phyloP scores from a whole-genome alignment of 2,329 filamentous ascomycete genomes.

The Coniella lustricola region DNA sequence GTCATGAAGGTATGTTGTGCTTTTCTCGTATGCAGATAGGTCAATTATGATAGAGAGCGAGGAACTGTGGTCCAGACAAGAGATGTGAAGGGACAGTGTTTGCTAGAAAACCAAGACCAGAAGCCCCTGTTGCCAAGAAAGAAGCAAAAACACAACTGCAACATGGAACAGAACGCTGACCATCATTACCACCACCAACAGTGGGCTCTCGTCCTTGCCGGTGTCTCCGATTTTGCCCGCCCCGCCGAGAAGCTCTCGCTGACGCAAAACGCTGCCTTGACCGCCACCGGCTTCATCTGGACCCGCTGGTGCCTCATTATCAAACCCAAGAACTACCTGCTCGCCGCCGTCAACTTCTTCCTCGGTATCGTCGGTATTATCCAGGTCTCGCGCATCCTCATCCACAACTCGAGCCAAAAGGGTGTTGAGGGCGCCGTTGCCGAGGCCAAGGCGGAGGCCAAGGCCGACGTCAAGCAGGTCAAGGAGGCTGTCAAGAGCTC shows the following conservation, averaged over 20 bases:
- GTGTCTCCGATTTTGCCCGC: constrained; percentile 83
- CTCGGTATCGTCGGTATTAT: constrained; percentile 79
- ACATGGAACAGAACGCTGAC: background rate
- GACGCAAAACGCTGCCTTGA: constrained; percentile 85
- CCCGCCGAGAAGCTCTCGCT: constrained; percentile 89
- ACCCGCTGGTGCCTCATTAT: constrained; percentile 98
- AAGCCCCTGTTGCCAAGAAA: background rate
- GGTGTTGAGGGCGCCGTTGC: constrained; percentile 20
- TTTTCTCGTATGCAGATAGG: too few relatives aligned
- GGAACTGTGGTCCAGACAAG: too few relatives aligned
- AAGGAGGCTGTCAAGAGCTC: constrained; percentile 30
- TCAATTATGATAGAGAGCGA: too few relatives aligned
- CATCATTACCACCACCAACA: constrained; percentile 38
- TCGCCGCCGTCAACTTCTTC: constrained; percentile 97
- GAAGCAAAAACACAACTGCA: background rate
- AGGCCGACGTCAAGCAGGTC: constrained; percentile 22
- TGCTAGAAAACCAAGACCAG: too few relatives aligned
- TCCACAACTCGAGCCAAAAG: constrained; percentile 58
- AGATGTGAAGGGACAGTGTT: too few relatives aligned
- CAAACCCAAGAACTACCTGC: constrained; percentile 85
- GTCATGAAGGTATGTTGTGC: constrained; percentile 65
- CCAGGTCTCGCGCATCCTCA: constrained; percentile 71
- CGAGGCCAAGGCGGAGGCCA: constrained; percentile 4
- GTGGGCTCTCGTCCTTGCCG: constrained; percentile 91
- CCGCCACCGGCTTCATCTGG: constrained; percentile 91